phyloP scores from a whole-genome alignment of 2,329 filamentous ascomycete species.

The Colletotrichum chrysophilum region DNA sequence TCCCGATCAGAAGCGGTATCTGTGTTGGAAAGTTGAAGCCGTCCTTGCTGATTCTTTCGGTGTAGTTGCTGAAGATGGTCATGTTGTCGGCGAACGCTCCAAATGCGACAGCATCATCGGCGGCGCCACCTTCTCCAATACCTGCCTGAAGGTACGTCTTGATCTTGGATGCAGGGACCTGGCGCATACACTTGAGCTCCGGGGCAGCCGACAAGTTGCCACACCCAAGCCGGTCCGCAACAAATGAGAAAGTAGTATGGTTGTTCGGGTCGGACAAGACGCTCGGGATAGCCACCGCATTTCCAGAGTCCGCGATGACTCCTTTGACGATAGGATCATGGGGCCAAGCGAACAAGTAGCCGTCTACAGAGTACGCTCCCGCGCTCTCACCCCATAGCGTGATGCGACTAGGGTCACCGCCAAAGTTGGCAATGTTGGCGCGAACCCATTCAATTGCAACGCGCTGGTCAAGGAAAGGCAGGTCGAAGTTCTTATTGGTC shows the following conservation, averaged over 20 bases:
- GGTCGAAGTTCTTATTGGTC: neutral
- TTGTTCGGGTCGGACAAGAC: neutral
- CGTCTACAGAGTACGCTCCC: slow-evolving; percentile 37
- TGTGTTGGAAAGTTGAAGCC: neutral
- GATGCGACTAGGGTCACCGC: slow-evolving; percentile 46
- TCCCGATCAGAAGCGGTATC: neutral
- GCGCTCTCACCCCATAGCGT: slow-evolving; percentile 48
- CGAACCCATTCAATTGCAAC: slow-evolving; percentile 53
- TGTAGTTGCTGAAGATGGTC: neutral
- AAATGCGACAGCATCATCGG: neutral
- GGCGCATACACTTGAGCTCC: neutral
- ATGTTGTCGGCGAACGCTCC: neutral
- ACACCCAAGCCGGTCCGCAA: neutral
- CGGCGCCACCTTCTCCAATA: neutral
- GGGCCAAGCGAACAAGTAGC: neutral
- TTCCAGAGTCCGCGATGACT: neutral
- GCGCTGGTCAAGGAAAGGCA: slow-evolving; percentile 50
- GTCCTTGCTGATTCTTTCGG: neutral
- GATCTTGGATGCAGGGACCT: neutral
- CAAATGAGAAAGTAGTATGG: neutral
- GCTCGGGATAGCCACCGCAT: neutral
- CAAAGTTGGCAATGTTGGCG: slow-evolving; percentile 50
- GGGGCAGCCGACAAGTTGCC: neutral
- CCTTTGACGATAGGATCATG: neutral
- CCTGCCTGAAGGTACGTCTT: neutral